Evolutionary conservation across 768 basidiomycete species (phyloP), one percentile per base, ranked within the genome.

Genomic region (Suillus plorans): DNA sequence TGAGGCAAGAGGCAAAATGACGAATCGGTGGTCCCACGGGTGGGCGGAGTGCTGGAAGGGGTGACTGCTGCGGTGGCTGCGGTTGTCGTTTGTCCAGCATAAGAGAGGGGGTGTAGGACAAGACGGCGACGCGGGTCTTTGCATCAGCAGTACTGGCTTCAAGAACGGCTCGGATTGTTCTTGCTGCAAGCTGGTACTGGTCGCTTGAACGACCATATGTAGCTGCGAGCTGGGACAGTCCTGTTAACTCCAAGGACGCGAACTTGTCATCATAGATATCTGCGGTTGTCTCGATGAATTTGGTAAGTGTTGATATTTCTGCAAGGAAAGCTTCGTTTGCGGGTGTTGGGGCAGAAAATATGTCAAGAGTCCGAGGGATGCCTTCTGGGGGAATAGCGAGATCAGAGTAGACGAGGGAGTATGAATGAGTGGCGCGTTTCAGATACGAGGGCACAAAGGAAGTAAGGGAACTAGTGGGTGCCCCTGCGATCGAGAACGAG

Each of bases 1-100:
- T 69, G 71, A 86, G 88, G 78, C 93, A 95, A 7, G 86, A 84
- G 16, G 88, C 85, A 37, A 87, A 73, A 44, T 82, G 82, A 61
- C 83, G 83, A 61, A 88, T 84, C 2, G 89, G 88, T 64, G 83
- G 80, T 9, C 83, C 80, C 6, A 81, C 73, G 18, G 63, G 8
- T 3, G 81, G 79, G 18, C 69, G 75, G 63, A 76, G 69, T 20
- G 79, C 68, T 6, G 85, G 83, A 34, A 84, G 71, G 1, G 88
- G 85, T 7, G 80, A 79, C 67, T 84, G 85, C 60, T 82, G 78
- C 56, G 80, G 77, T 14, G 81, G 75, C 39, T 71, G 70, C 14
- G 77, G 62, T 28, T 80, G 76, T 63, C 84, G 82, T 74, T 81
- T 80, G 31, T 70, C 64, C 2, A 57, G 12, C 18, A 68, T 64